These are phyloP conservation scores for Melanopsichium pennsylvanicum DNA, from an alignment of 1,284 basidiomycete species.

Conservation along the genomic window DNA sequence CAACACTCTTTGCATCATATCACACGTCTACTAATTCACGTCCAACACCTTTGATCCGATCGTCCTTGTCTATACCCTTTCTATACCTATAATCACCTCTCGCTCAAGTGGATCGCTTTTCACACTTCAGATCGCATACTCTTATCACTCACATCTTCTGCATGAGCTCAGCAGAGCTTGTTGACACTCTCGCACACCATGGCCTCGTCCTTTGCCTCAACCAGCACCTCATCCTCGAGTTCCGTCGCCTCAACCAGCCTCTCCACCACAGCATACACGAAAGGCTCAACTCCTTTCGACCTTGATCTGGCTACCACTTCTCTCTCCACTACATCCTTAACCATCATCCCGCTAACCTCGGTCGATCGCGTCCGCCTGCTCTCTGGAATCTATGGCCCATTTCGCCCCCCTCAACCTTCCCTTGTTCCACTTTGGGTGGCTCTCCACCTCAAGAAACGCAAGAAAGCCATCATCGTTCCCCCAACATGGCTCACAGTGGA, in stretches of 20 bases:
- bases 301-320: slow-evolving; percentile 48
- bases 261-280: slow-evolving; percentile 16
- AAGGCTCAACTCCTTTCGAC: slow-evolving; percentile 18
- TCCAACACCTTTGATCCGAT: no score
- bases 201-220: slow-evolving; percentile 13
- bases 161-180: no score
- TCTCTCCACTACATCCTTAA: slow-evolving; percentile 39
- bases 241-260: slow-evolving; percentile 12
- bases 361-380: slow-evolving; percentile 61
- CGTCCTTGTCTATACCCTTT: no score
- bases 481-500: slow-evolving; percentile 88
- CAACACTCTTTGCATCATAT: no score
- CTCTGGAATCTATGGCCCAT: slow-evolving; percentile 77
- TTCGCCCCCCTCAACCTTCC: slow-evolving; percentile 83
- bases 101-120: no score
- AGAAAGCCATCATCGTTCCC: slow-evolving; percentile 88
- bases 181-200: slow-evolving; percentile 4
- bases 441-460: slow-evolving; percentile 87
- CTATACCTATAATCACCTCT: no score
- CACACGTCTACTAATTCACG: no score
- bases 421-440: slow-evolving; percentile 94
- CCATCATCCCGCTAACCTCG: slow-evolving; percentile 57
- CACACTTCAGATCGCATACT: no score
- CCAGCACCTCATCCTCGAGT: slow-evolving; percentile 5
- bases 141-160: no score